Conservation (phyloP, 495 filamentous ascomycete species). For the Thozetella sp. region DNA sequence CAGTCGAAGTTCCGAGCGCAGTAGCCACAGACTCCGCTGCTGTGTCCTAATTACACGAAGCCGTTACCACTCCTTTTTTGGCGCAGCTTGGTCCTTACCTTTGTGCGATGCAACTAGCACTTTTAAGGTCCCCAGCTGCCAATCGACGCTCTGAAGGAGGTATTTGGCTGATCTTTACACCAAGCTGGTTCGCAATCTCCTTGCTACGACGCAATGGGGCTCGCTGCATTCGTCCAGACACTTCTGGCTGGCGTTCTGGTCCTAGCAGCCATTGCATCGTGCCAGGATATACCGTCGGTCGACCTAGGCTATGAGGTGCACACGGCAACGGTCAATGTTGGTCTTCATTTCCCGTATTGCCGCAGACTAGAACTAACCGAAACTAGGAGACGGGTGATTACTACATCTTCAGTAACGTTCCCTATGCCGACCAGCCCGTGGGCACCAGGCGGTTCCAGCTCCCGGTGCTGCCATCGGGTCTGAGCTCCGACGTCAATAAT, state of each 20-base stretch:
- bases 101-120: not conserved
- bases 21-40: no score
- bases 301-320: not conserved
- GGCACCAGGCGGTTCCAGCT: slow-evolving; percentile 14
- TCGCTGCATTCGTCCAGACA: not conserved
- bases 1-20: not conserved
- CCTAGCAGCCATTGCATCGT: not conserved
- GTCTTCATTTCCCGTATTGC: not conserved
- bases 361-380: not conserved
- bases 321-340: not conserved
- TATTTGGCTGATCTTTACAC: not conserved
- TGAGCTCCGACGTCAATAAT: not conserved
- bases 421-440: slow-evolving; percentile 17
- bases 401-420: slow-evolving; percentile 20
- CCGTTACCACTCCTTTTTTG: not conserved
- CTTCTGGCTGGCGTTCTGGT: not conserved
- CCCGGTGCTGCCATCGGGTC: slow-evolving; percentile 5
- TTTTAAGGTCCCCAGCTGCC: not conserved
- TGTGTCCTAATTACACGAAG: no score
- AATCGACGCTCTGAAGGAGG: not conserved
- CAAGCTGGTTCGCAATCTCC: not conserved
- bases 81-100: not conserved
- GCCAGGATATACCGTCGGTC: not conserved
- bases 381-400: slow-evolving; percentile 14
- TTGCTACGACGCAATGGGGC: not conserved